Base-by-base conservation (phyloP, 1,284 basidiomycete species). In the Phlebopus sp. region DNA sequence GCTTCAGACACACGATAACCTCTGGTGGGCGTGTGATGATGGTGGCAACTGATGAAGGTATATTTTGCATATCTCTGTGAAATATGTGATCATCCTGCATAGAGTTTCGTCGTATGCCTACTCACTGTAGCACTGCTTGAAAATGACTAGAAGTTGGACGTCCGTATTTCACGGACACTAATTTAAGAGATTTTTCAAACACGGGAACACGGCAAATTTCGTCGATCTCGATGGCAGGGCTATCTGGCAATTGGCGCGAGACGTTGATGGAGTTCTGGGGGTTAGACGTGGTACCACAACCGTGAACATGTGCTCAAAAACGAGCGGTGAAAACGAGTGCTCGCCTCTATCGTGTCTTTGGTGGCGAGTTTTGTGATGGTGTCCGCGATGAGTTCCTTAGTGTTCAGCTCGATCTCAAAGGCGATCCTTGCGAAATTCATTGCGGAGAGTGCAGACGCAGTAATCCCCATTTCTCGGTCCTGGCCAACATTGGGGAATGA, bases 11-110 rank as follows among this genome's bases (percentile, higher is more conserved):
- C 17, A 71, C 62, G 42, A 86, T 51, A 37, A 81, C 79, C 55
- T 84, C 77, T 2, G 82, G 82, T 36, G 78, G 76, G 14, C 81
- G 78, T 1, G 80, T 81, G 50, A 86, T 75, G 42, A 85, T 62
- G n/a, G 70, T 68, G 2, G 71, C 80, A 27, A 60, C 61, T 9
- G 67, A 68, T 17, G 58, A 58, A 29, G 51, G 51, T 21, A 44
- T 50, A 6, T 56, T 41, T 45, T 59, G 52, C 53, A 72, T 50
- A 42, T 68, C 55, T 43, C 71, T 78, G 32, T 31, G 2, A 11
- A 32, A 4, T 9, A 15, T 29, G 21, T 23, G 2, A 11, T 17
- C 18, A 18, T 53, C 8, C 21, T 6, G 15, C n/a, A 40, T 4
- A 4, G 10, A 31, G 17, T 42, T 10, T 18, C 15, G 5, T 11